Base-by-base conservation (phyloP, 2,329 filamentous ascomycete species). In the Scedosporium apiospermum region DNA sequence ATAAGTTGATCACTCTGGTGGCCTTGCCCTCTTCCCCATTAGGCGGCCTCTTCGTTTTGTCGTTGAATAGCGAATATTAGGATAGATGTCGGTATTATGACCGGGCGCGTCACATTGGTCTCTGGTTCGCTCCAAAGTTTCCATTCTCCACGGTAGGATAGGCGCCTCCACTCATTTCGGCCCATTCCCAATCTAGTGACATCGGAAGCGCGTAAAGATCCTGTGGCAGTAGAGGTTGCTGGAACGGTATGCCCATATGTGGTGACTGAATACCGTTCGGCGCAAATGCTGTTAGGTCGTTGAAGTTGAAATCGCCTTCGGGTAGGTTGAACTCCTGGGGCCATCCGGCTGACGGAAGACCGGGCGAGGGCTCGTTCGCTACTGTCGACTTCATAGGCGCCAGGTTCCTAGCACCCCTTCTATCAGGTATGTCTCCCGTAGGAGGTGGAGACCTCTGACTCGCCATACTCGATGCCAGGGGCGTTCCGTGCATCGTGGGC, bases 141-240 rank as follows among this genome's bases (percentile, higher is more conserved):
- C 84, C 84, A 65, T 87, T 88, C 69, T 88, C 85, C 49, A 87
- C 85, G 27, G 81, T 81, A 10, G 85, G 84, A 67, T 87, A 87
- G 2, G 80, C 78, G 9, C 84, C 85, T n/a, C 84, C 84, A 38
- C 82, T 86, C 79, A 88, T 86, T 72, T 87, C 85, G 1, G 84
- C 84, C 83, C 84, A 88, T 70, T 84, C 91, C 92, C 93, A 97
- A 71, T 98, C 93, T 23, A 98, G 82, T 2, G 91, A 96, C 88
- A 96, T 96, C 1, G 93, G 93, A 84, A 98, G 88, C 73, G 93
- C 89, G 86, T 95, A 99, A 27, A 98, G 76, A 75, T 98, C 95
- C 69, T 93, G 91, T 4, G 95, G 93, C 23, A 98, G 85, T 69
- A 96, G 88, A 0, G 93, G 93, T 67, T 96, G 90, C 69, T 93